Conservation (phyloP, 2,329 filamentous ascomycete species). For the Ceratocystis destructans region DNA sequence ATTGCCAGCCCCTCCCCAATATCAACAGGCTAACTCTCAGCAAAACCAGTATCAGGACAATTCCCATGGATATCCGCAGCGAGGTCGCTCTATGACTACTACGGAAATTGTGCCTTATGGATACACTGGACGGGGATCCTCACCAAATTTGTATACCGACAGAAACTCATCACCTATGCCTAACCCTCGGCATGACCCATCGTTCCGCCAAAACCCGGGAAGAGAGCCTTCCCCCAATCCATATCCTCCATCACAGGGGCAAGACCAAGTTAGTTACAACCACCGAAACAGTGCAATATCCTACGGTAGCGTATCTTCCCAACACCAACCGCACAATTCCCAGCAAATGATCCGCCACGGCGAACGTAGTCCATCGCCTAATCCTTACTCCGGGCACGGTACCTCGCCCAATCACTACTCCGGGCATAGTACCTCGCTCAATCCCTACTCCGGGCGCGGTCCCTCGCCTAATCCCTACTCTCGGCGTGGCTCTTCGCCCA, state of each 20-base stretch:
- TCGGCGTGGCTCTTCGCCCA: background rate
- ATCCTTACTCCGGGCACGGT: background rate
- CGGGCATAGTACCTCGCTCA: background rate
- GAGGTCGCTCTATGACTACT: slow-evolving; percentile 17
- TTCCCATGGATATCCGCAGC: background rate
- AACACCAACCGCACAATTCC: background rate
- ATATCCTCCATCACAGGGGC: slow-evolving; percentile 7
- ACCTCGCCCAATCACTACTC: background rate
- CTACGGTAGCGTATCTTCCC: slow-evolving; percentile 3
- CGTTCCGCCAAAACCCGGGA: slow-evolving; percentile 7
- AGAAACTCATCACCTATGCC: slow-evolving; percentile 4
- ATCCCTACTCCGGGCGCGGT: background rate
- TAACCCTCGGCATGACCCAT: background rate
- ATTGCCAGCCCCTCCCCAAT: slow-evolving; percentile 19
- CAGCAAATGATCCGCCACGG: slow-evolving; percentile 15
- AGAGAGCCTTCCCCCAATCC: slow-evolving; percentile 9
- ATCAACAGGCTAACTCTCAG: background rate
- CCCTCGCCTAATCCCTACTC: background rate
- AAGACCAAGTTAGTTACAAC: slow-evolving; percentile 11
- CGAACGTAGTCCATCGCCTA: slow-evolving; percentile 12
- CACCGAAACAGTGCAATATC: slow-evolving; percentile 8
- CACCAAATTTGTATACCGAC: slow-evolving; percentile 7
- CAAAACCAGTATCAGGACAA: background rate
- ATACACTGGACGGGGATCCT: slow-evolving; percentile 15
- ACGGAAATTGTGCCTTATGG: slow-evolving; percentile 18